Evolutionary conservation across 2,329 filamentous ascomycete genomes (phyloP).

Genomic region (Aureobasidium sp.): DNA sequence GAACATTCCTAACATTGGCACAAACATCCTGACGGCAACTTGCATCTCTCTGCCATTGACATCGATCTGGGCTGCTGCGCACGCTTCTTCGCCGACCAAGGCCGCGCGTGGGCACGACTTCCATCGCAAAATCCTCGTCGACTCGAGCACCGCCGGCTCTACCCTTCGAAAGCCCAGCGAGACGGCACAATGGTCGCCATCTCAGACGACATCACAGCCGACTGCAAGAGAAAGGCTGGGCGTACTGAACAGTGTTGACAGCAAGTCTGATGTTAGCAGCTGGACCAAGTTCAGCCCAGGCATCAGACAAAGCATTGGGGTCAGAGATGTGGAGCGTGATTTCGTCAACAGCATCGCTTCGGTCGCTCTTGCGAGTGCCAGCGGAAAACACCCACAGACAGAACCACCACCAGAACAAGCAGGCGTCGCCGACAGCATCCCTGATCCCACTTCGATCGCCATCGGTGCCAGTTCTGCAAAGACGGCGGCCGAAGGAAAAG

Average conservation of each 20-base stretch:
- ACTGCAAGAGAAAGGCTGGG: slow-evolving; percentile 1
- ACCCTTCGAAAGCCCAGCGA: background rate
- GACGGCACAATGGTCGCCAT: background rate
- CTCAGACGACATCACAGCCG: background rate
- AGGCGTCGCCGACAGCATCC: slow-evolving; percentile 42
- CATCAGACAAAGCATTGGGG: background rate
- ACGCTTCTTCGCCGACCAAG: slow-evolving; percentile 16
- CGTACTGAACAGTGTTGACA: background rate
- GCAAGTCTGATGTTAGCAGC: background rate
- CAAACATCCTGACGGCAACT: slow-evolving; percentile 48
- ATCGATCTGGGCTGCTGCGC: slow-evolving; percentile 53
- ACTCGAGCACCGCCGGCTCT: background rate
- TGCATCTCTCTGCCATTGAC: slow-evolving; percentile 57
- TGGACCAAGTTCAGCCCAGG: background rate
- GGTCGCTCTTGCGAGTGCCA: slow-evolving; percentile 64
- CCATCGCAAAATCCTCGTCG: slow-evolving; percentile 13
- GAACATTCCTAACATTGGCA: slow-evolving; percentile 43
- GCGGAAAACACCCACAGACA: slow-evolving; percentile 64
- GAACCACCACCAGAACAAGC: slow-evolving; percentile 42
- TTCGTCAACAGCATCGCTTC: slow-evolving; percentile 66
- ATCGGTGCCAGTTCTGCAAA: slow-evolving; percentile 46
- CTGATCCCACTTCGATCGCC: slow-evolving; percentile 53
- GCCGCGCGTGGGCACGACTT: slow-evolving; percentile 12
- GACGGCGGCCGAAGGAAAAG: slow-evolving; percentile 42
- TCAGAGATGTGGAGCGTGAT: slow-evolving; percentile 13